Percentiles rank a stretch among this genome's conserved stretches.
Conservation (phyloP, 1,284 basidiomycete genomes). For the Ceratobasidium sp. region DNA sequence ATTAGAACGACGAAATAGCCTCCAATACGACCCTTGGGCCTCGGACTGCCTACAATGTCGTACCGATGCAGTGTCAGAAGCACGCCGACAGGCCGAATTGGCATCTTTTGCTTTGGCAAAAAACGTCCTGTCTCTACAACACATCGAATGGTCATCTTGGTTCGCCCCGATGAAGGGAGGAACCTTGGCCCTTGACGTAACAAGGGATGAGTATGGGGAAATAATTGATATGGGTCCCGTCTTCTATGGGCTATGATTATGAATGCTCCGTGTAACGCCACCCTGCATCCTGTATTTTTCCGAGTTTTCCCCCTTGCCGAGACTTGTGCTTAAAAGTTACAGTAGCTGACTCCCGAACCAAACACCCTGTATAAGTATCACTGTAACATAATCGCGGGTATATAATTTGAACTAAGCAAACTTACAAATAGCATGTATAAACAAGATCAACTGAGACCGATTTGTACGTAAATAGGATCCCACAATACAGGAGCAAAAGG, state of each 20-base stretch:
- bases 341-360: constrained; percentile 4
- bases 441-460: constrained; percentile 13
- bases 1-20: constrained; percentile 26
- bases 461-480: neutral
- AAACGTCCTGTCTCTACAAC: constrained; percentile 16
- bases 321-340: constrained; percentile 28
- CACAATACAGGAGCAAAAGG: neutral
- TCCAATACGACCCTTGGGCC: constrained; percentile 39
- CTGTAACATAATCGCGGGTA: constrained; percentile 11
- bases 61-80: constrained; percentile 42
- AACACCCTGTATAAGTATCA: constrained; percentile 16
- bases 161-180: constrained; percentile 44
- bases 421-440: constrained; percentile 2
- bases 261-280: constrained; percentile 18
- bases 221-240: constrained; percentile 24
- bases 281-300: constrained; percentile 29
- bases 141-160: constrained; percentile 43
- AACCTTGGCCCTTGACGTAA: constrained; percentile 35
- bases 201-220: constrained; percentile 30
- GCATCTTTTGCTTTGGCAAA: constrained; percentile 33
- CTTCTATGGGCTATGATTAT: constrained; percentile 33
- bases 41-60: constrained; percentile 42
- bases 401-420: neutral
- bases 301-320: constrained; percentile 26
- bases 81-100: constrained; percentile 16